A percentile compares a stretch with the other conserved stretches of the same genome.
Evolutionary conservation across 2,329 filamentous ascomycete species (phyloP).

Genomic region (Paracoccidioides brasiliensis): DNA sequence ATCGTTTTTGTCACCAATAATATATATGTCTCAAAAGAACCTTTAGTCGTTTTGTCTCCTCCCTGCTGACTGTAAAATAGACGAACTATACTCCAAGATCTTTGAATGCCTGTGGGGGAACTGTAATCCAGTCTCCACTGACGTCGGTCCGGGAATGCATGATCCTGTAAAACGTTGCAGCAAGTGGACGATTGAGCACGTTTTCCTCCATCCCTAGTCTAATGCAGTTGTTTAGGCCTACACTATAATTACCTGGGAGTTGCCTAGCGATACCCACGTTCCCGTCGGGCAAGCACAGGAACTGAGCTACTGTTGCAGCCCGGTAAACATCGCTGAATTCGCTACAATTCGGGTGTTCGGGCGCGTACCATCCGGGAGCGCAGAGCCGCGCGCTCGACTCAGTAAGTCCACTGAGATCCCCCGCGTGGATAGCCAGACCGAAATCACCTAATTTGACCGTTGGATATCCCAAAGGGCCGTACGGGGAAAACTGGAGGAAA

Average conservation of each 20-base stretch:
- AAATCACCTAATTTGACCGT: constrained; percentile 11
- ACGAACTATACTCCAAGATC: background rate
- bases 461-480: constrained; percentile 1
- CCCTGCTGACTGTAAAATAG: background rate
- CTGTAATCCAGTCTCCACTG: background rate
- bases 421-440: constrained; percentile 7
- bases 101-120: background rate
- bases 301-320: background rate
- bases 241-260: background rate
- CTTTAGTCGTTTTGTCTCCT: background rate
- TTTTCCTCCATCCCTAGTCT: background rate
- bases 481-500: constrained; percentile 1
- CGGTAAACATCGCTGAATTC: constrained; percentile 1
- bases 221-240: background rate
- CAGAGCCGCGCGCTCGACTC: background rate
- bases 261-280: background rate
- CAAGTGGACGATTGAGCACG: background rate
- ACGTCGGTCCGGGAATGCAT: background rate
- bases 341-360: background rate
- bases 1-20: background rate
- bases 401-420: background rate
- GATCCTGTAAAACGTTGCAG: background rate
- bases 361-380: background rate
- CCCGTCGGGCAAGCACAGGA: background rate
- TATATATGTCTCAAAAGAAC: background rate